Evolutionary conservation across 2,329 filamentous ascomycete genomes (phyloP).

Genomic region (Botrytis paeoniae): DNA sequence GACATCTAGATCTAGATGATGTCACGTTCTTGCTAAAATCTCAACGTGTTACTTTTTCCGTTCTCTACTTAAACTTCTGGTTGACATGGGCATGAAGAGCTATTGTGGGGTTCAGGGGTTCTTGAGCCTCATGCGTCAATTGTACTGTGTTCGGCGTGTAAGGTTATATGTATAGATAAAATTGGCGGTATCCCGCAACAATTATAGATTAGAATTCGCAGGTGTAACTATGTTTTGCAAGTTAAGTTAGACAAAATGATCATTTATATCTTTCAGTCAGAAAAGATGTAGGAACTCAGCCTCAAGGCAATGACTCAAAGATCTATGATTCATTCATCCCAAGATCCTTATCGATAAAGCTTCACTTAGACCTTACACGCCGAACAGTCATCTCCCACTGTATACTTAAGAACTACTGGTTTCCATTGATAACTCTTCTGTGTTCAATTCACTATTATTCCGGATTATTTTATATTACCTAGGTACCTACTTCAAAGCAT

Average conservation of each 20-base stretch:
- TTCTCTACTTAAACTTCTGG: background rate
- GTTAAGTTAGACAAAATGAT: background rate
- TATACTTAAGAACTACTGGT: background rate
- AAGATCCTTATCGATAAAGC: slow-evolving; percentile 37
- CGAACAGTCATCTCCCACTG: slow-evolving; percentile 24
- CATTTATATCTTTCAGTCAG: background rate
- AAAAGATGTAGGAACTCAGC: background rate
- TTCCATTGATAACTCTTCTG: background rate
- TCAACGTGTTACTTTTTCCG: too few species aligned
- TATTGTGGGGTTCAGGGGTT: background rate
- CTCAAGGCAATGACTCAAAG: slow-evolving; percentile 23
- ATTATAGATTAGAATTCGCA: too few species aligned
- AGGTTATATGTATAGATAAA: background rate
- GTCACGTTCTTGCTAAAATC: background rate
- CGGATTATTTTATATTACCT: background rate
- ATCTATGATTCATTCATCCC: slow-evolving; percentile 28
- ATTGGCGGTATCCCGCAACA: background rate
- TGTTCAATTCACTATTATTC: background rate
- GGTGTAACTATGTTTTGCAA: background rate
- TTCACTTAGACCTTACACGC: slow-evolving; percentile 23
- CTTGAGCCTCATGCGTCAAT: slow-evolving; percentile 3
- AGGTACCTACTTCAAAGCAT: background rate
- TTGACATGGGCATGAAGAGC: background rate
- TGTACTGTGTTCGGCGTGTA: background rate
- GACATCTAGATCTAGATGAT: background rate